phyloP scores from a whole-genome alignment of 768 basidiomycete genomes.

The Omphalotus guepiniiformis region DNA sequence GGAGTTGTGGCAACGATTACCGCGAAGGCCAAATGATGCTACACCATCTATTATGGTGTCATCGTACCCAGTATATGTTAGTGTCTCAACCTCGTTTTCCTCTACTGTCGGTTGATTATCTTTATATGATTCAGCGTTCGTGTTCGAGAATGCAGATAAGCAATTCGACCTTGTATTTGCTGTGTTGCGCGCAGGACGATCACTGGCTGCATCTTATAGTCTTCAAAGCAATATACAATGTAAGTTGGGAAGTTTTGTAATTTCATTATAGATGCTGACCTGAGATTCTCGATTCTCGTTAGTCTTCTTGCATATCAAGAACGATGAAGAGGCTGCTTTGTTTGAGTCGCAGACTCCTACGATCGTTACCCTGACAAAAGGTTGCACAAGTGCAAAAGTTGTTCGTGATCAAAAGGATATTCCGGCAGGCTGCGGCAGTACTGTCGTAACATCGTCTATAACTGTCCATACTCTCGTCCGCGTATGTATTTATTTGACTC shows the following conservation, averaged over 20 bases:
- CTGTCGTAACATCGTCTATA: constrained; percentile 70
- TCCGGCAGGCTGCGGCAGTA: constrained; percentile 84
- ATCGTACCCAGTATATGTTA: constrained; percentile 72
- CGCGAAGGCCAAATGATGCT: constrained; percentile 74
- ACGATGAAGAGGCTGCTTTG: constrained; percentile 55
- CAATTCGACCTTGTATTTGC: constrained; percentile 85
- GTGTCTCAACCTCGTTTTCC: constrained; percentile 24
- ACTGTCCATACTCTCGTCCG: constrained; percentile 82
- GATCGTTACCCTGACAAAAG: constrained; percentile 81
- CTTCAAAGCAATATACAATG: constrained; percentile 82
- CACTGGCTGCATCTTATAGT: constrained; percentile 85
- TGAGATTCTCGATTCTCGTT: constrained; percentile 8
- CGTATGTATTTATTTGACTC: constrained; percentile 39
- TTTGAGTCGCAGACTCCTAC: constrained; percentile 73
- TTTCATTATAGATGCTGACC: background rate
- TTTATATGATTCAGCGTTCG: constrained; percentile 54
- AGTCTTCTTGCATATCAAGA: constrained; percentile 79
- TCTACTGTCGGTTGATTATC: background rate
- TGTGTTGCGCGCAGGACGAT: constrained; percentile 74
- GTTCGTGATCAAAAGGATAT: constrained; percentile 62
- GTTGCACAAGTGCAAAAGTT: constrained; percentile 72
- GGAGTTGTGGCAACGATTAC: constrained; percentile 96
- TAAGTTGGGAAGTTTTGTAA: constrained; percentile 28
- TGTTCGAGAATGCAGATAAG: constrained; percentile 69
- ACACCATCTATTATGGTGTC: constrained; percentile 90